These are phyloP conservation scores for Escovopsis sp. DNA, from an alignment of 2,329 filamentous ascomycete genomes.

Conservation along the genomic window DNA sequence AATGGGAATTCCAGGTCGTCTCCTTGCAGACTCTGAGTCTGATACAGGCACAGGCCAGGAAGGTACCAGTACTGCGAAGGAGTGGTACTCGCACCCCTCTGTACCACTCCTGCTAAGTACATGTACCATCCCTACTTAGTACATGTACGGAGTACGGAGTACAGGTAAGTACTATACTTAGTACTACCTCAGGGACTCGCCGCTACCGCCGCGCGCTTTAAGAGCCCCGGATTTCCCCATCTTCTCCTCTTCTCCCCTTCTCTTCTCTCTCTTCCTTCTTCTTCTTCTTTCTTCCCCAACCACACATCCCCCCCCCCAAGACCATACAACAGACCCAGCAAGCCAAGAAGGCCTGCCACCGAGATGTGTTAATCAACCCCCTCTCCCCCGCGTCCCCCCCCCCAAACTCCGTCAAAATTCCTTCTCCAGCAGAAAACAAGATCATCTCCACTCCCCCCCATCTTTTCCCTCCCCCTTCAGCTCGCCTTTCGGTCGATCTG, in stretches of 20 bases:
- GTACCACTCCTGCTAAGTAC: too few relatives aligned
- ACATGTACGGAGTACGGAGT: too few relatives aligned
- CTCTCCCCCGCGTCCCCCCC: constrained; percentile 18
- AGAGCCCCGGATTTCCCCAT: constrained; percentile 14
- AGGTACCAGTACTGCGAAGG: too few relatives aligned
- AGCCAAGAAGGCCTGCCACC: constrained; percentile 25
- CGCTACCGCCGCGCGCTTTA: constrained; percentile 10
- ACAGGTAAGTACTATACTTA: too few relatives aligned
- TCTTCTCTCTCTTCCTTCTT: constrained; percentile 17
- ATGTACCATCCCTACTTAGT: too few relatives aligned
- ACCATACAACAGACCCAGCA: constrained; percentile 17
- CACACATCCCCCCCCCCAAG: too few relatives aligned
- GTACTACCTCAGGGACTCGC: neutral
- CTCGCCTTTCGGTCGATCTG: constrained; percentile 50
- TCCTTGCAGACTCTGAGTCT: too few relatives aligned
- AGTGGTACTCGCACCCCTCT: too few relatives aligned
- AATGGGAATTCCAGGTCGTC: too few relatives aligned
- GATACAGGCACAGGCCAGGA: too few relatives aligned
- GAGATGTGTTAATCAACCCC: constrained; percentile 44
- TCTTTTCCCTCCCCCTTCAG: constrained; percentile 19
- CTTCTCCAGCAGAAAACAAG: constrained; percentile 26
- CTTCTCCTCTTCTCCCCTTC: constrained; percentile 7
- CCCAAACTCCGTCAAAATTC: constrained; percentile 36
- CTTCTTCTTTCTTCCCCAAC: constrained; percentile 13
- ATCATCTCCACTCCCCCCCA: constrained; percentile 32